phyloP scores from a whole-genome alignment of 2,329 filamentous ascomycete species.

The Aspergillus uvarum region DNA sequence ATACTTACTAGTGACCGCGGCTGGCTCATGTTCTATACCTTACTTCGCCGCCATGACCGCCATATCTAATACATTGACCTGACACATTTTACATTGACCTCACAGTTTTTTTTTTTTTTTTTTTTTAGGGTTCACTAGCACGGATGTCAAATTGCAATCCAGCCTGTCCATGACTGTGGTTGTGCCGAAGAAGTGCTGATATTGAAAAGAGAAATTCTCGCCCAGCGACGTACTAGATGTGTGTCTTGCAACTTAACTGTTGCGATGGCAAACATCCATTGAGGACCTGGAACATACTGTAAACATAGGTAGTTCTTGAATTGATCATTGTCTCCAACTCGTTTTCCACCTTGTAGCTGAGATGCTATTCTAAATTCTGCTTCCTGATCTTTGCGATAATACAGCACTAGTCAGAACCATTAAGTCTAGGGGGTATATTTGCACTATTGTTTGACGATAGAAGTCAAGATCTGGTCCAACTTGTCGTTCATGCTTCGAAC shows the following conservation, averaged over 20 bases:
- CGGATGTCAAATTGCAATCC: conserved; percentile 99
- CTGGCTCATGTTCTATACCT: conserved; percentile 31
- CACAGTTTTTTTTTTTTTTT: not conserved
- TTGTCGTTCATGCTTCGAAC: too few relatives aligned
- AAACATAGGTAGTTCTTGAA: not conserved
- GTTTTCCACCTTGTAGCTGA: not conserved
- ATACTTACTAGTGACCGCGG: conserved; percentile 24
- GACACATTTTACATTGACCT: not conserved
- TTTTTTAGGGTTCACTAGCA: conserved; percentile 65
- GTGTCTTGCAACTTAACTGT: conserved; percentile 34
- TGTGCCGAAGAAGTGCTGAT: conserved; percentile 99
- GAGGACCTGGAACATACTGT: conserved; percentile 43
- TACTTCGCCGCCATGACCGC: conserved; percentile 23
- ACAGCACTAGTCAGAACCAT: too few relatives aligned
- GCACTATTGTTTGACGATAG: too few relatives aligned
- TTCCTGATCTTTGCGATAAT: too few relatives aligned
- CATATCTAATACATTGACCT: conserved; percentile 30
- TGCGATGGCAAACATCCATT: conserved; percentile 46
- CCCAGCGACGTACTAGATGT: conserved; percentile 47
- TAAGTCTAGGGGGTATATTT: too few relatives aligned
- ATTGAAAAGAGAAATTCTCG: conserved; percentile 45
- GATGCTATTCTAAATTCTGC: too few relatives aligned
- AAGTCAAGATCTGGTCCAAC: too few relatives aligned
- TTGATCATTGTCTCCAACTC: not conserved
- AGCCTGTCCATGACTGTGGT: conserved; percentile 77